phyloP scores from a whole-genome alignment of 148 eudicot genomes.

The Silene conica region DNA sequence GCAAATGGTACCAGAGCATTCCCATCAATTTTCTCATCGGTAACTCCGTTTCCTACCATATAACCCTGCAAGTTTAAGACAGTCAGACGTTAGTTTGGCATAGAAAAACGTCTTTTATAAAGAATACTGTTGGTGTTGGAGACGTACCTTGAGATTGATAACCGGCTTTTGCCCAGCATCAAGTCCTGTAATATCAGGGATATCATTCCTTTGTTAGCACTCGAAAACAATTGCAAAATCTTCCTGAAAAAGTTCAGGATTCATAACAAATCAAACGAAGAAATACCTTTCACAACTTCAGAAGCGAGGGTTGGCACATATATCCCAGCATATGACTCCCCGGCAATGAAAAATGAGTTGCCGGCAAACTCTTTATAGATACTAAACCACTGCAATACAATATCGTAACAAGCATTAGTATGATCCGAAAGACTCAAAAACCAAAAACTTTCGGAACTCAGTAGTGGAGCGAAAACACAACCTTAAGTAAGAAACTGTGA shows the following conservation, averaged over 20 bases:
- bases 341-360: slow-evolving; percentile 78
- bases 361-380: slow-evolving; percentile 63
- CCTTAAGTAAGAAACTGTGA: slow-evolving; percentile 34
- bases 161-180: slow-evolving; percentile 70
- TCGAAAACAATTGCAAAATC: no score
- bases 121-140: neutral
- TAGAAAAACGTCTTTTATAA: neutral
- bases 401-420: slow-evolving; percentile 3
- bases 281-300: slow-evolving; percentile 78
- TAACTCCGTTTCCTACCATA: slow-evolving; percentile 93
- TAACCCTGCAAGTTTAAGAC: slow-evolving; percentile 60
- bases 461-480: neutral
- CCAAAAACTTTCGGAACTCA: neutral
- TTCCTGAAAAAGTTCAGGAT: neutral
- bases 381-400: slow-evolving; percentile 67
- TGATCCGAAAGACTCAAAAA: neutral
- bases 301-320: slow-evolving; percentile 88
- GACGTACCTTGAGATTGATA: slow-evolving; percentile 69
- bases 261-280: neutral
- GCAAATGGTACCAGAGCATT: slow-evolving; percentile 90
- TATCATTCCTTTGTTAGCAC: neutral
- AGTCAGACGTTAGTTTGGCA: neutral
- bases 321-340: slow-evolving; percentile 96
- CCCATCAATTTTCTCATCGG: slow-evolving; percentile 73
- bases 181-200: slow-evolving; percentile 42